Conservation (phyloP, 2,329 filamentous ascomycete species). For the Alternaria brassicicola region DNA sequence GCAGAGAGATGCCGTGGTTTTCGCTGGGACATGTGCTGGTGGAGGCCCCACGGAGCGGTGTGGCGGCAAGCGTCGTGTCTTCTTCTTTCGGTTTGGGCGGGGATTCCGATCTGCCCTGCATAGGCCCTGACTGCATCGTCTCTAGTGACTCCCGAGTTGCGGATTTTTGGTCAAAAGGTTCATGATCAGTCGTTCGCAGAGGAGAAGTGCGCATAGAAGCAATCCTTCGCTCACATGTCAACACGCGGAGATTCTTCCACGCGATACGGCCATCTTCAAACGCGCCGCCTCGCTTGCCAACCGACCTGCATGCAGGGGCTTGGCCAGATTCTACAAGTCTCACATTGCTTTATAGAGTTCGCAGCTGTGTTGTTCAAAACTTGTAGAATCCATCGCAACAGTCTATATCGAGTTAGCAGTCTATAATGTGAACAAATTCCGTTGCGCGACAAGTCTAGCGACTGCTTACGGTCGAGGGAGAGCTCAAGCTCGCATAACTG, state of each 20-base stretch:
- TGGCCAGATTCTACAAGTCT: constrained; percentile 3
- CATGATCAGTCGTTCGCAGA: constrained; percentile 14
- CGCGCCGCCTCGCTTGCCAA: constrained; percentile 28
- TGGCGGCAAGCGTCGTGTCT: constrained; percentile 8
- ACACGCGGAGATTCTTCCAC: constrained; percentile 1
- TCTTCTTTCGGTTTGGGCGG: constrained; percentile 5
- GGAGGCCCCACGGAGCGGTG: constrained; percentile 19
- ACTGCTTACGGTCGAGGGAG: background rate
- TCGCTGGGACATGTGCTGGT: constrained; percentile 31
- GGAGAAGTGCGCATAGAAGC: constrained; percentile 7
- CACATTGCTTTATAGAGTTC: constrained; percentile 1
- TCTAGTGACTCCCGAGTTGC: constrained; percentile 22
- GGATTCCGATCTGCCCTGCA: background rate
- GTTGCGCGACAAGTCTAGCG: background rate
- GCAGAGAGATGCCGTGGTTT: constrained; percentile 46
- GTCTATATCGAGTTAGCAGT: background rate
- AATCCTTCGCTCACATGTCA: constrained; percentile 4
- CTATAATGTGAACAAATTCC: background rate
- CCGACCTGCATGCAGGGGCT: constrained; percentile 23
- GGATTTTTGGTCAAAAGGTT: constrained; percentile 6
- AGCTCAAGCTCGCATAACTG: background rate
- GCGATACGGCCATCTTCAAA: constrained; percentile 1
- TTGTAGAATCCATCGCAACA: background rate
- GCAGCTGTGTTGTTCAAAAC: background rate
- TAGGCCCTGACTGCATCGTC: constrained; percentile 15